Evolutionary conservation across 768 basidiomycete genomes (phyloP), one percentile per base, ranked within the genome.

Genomic region (Hysterangium stoloniferum): DNA sequence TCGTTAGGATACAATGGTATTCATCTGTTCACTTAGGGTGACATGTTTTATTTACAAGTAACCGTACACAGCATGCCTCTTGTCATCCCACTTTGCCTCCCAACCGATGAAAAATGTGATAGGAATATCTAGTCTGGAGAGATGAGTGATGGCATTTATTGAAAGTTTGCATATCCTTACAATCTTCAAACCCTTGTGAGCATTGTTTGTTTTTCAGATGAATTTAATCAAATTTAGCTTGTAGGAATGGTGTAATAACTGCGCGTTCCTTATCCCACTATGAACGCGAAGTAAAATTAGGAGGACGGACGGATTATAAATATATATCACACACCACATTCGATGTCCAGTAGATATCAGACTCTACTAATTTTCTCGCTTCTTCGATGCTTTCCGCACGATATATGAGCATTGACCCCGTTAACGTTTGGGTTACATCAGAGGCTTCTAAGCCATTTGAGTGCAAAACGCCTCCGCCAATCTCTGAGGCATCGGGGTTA

Each of bases 401-500:
- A 46, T 68, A 73, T 20, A 84, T 66, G 36, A 82, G 66, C 51
- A 71, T 63, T 0, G 79, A 83, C n/a, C 79, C 82, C 31, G 80
- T 64, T 65, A 85, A 71, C 60, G 78, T 81, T 62, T 72, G 77
- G 25, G 74, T 66, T 9, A 68, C 68, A 12, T 62, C 66, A 0
- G 72, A 20, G 69, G 6, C 68, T 67, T 6, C 66, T 65, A 80
- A 54, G 2, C 20, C 17, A 15, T 82, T 81, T 3, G 82, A 80
- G 1, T 74, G 78, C 33, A 81, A 59, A 52, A 83, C 47, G 8
- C 73, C 76, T 29, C 82, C 83, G 3, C 73, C 83, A 35, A 82
- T 58, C 45, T 75, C 81, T 84, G 54, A 9, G 35, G 27, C 31
- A 34, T 20, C 32, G 31, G 15, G 17, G 19, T 8, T 7, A 7